phyloP scores from a whole-genome alignment of 371 early-diverging fungal species.

The Rhizopus stolonifer region DNA sequence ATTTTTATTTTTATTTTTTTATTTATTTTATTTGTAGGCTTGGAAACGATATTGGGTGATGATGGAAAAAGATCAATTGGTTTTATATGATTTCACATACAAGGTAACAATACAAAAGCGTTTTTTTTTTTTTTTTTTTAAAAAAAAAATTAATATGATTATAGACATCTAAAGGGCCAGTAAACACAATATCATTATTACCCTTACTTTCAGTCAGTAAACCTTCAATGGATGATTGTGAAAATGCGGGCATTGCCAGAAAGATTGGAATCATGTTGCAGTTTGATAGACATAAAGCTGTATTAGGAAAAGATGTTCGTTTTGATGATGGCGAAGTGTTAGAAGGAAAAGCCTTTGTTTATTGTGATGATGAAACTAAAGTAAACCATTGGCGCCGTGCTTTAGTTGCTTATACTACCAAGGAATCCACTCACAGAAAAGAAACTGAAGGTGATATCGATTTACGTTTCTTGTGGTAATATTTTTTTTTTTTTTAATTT shows the following conservation, averaged over 20 bases:
- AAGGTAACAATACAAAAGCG: slow-evolving; percentile 9
- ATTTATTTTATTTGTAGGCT: too few species aligned
- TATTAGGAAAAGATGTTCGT: slow-evolving; percentile 13
- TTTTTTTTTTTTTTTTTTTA: too few species aligned
- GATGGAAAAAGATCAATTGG: slow-evolving; percentile 11
- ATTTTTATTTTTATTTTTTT: too few species aligned
- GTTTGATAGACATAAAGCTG: slow-evolving; percentile 12
- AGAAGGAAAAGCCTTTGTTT: slow-evolving; percentile 19
- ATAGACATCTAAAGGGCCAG: slow-evolving; percentile 9
- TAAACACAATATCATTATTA: slow-evolving; percentile 7
- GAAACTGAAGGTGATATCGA: slow-evolving; percentile 11
- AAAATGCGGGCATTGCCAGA: slow-evolving; percentile 20
- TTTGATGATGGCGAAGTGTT: slow-evolving; percentile 14
- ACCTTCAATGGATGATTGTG: slow-evolving; percentile 24
- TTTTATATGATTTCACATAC: slow-evolving; percentile 22
- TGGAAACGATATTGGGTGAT: slow-evolving; percentile 28
- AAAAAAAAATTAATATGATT: neutral
- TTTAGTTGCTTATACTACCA: slow-evolving; percentile 7
- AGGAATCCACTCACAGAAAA: neutral
- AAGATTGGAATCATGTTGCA: slow-evolving; percentile 21
- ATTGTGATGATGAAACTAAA: slow-evolving; percentile 19
- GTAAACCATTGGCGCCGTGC: slow-evolving; percentile 20
- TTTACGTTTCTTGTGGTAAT: slow-evolving; percentile 23
- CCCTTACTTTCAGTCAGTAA: slow-evolving; percentile 13
- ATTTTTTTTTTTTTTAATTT: too few species aligned